Evolutionary conservation across 257 asterid genomes (phyloP), one percentile per base, ranked within the genome.

Genomic region (Nicotiana noctiflora): DNA sequence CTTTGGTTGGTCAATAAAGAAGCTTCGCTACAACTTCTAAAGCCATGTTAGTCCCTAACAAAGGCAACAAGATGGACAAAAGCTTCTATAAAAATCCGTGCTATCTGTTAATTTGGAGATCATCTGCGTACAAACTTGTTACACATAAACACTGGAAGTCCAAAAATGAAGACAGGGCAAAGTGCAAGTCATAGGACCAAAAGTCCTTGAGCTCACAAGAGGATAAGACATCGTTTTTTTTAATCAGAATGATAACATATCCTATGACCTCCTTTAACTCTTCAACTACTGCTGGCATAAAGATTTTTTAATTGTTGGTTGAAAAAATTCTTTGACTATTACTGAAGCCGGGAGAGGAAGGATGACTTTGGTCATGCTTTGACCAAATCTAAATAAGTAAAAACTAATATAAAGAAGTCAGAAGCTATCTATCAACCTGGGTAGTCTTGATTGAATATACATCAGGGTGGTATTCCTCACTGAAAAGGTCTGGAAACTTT

Each of bases 401-500:
- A 76, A 72, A 27, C 31, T 23, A n/a, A 75, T 81, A 40, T 40
- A 40, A 37, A 67, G 18, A 67, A 34, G 57, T 56, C 62, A 74
- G n/a, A 76, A 72, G 21, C n/a, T 13, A 75, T 80, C 77, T 32
- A 75, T 64, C 64, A 75, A 92, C 98, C 98, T 96, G 98, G 80
- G 97, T 94, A 75, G 98, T 93, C 88, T 86, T 94, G 72, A 96
- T 90, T 78, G 97, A 86, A 90, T 92, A 96, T 78, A 90, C 75
- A 83, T 96, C 98, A 23, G 98, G 97, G 77, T 94, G 97, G 83
- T 92, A 96, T 70, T 91, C 97, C 85, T 90, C 93, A 11, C 84
- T 79, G 88, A 96, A 93, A 76, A 96, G 86, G 81, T 86, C 87
- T 0, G 98, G 93, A 86, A 90, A 90, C 27, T 76, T 87, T 83